Evolutionary conservation across 192 early-diverging fungal species (phyloP), one percentile per base, ranked within the genome.

Genomic region (Phlyctochytrium planicorne): DNA sequence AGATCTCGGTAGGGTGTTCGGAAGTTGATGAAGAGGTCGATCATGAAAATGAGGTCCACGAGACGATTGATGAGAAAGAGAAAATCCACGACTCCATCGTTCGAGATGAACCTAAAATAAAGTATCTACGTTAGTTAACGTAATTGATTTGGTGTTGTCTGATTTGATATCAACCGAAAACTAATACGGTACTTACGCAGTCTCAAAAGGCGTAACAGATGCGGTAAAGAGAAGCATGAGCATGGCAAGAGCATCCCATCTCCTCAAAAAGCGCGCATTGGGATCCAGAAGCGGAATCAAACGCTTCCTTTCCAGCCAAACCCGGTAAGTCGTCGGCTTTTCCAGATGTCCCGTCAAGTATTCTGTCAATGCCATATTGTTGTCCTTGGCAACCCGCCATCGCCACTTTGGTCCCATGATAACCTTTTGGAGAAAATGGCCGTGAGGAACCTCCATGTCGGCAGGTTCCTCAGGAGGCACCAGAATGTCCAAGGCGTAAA

Each of bases 31-130:
- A 80, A 78, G 67, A 83, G 78, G 71, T 83, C 82, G 17, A 67
- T 27, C 61, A 83, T 73, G 73, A 83, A 83, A n/a, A 83, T 66
- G 30, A 83, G 4, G 60, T 83, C 79, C 31, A 83, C 82, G 27
- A 74, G 24, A 16, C 76, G 76, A 53, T 83, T 77, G 72, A 83
- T 60, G 23, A 78, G 64, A 57, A 80, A 83, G n/a, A 83, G 52
- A 14, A 80, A 57, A 63, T 80, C 77, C 29, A 83, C 67, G 40
- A 31, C 37, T 24, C 60, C 60, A 3, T 64, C 57, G 1, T 34
- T 12, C 4, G 66, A 30, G 2, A 57, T 12, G 37, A 70, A 70
- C 14, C 69, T 70, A 30, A 6, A 59, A 31, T 29, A n/a, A n/a
- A n/a, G n/a, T n/a, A n/a, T n/a, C n/a, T 40, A 68, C 29, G 3